phyloP scores from a whole-genome alignment of 1,139 yeast species.

The Debaryomyces subglobosus region DNA sequence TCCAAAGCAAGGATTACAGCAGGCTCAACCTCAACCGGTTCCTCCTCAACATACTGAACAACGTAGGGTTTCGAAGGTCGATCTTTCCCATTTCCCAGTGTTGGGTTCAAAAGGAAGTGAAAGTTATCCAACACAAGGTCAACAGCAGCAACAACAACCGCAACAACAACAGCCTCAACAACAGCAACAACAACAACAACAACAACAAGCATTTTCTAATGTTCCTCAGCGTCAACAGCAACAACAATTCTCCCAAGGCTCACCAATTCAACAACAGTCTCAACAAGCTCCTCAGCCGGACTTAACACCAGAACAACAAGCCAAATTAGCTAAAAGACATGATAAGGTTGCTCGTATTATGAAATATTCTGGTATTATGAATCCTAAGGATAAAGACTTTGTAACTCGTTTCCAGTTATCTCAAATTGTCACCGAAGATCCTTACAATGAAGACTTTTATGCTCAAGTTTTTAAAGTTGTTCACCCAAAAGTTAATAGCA shows the following conservation, averaged over 20 bases:
- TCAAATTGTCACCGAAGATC: constrained; percentile 96
- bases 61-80: constrained; percentile 29
- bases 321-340: constrained; percentile 67
- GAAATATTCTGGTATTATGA: constrained; percentile 91
- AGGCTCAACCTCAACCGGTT: constrained; percentile 4
- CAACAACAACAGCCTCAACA: constrained; percentile 15
- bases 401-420: constrained; percentile 93
- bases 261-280: constrained; percentile 15
- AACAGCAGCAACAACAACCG: constrained; percentile 12
- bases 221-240: constrained; percentile 19
- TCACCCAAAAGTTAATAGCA: constrained; percentile 58
- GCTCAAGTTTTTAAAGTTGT: constrained; percentile 91
- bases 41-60: constrained; percentile 7
- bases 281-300: constrained; percentile 22
- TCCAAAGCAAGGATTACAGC: background rate
- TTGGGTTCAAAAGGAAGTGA: constrained; percentile 47
- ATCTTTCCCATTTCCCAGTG: constrained; percentile 53
- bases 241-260: constrained; percentile 16
- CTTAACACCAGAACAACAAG: constrained; percentile 51
- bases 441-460: constrained; percentile 95
- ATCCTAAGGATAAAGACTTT: constrained; percentile 94
- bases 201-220: constrained; percentile 12
- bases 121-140: constrained; percentile 11
- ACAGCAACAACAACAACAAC: constrained; percentile 10
- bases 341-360: constrained; percentile 79